These are phyloP conservation scores for Hymenoscyphus infarciens DNA, from an alignment of 2,329 filamentous ascomycete species.

Conservation along the genomic window DNA sequence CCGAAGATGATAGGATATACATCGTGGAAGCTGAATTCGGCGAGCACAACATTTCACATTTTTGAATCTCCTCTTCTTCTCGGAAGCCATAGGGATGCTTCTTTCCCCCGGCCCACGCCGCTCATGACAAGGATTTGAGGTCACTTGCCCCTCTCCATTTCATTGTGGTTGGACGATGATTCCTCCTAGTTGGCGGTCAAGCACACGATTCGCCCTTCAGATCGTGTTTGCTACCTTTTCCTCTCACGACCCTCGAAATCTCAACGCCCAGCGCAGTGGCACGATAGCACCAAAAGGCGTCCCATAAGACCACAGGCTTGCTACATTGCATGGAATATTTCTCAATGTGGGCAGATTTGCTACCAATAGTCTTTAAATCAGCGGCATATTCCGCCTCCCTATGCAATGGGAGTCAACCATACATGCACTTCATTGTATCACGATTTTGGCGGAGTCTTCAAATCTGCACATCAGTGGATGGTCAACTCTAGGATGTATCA, in stretches of 20 bases:
- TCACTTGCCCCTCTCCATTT: not conserved
- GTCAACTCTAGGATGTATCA: not conserved
- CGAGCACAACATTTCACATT: not conserved
- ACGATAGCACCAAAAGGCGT: not conserved
- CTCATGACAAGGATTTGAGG: constrained; percentile 1
- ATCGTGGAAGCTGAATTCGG: not conserved
- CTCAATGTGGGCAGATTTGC: not conserved
- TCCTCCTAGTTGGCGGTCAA: constrained; percentile 1
- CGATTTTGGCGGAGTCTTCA: constrained; percentile 5
- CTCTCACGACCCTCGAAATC: not conserved
- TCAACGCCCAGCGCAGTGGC: not conserved
- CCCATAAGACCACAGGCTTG: not conserved
- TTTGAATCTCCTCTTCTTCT: not conserved
- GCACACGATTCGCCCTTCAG: constrained; percentile 3
- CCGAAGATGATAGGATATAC: not conserved
- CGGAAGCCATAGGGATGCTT: not conserved
- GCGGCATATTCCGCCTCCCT: not conserved
- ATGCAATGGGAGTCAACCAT: not conserved
- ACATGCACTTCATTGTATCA: not conserved
- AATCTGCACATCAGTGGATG: not conserved
- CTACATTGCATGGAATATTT: constrained; percentile 2
- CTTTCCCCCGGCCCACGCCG: constrained; percentile 1
- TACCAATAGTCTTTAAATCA: not conserved
- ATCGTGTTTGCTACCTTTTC: constrained; percentile 5
- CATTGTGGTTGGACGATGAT: not conserved